Conservation (phyloP, 2,329 filamentous ascomycete genomes). For the Blastomyces gilchristii region DNA sequence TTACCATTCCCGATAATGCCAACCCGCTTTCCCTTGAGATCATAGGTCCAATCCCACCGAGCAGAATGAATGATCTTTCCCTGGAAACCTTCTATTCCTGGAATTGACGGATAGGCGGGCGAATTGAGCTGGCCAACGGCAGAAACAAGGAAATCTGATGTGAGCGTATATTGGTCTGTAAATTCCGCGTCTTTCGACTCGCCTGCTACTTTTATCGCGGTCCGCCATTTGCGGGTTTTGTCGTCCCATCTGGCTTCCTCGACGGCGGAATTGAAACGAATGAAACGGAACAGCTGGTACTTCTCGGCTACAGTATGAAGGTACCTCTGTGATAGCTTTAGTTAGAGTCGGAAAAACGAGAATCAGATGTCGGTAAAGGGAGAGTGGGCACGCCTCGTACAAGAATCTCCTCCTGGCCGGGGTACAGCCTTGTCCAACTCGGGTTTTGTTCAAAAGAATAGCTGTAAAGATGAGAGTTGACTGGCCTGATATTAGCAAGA, state of each 20-base stretch:
- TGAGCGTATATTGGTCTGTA: constrained; percentile 42
- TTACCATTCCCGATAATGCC: constrained; percentile 51
- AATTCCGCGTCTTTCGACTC: constrained; percentile 48
- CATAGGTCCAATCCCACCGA: constrained; percentile 51
- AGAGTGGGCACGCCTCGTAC: constrained; percentile 19
- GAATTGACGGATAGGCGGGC: constrained; percentile 42
- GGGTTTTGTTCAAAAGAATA: constrained; percentile 53
- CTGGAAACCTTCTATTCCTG: constrained; percentile 39
- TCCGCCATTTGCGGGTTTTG: constrained; percentile 41
- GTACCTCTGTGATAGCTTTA: constrained; percentile 33
- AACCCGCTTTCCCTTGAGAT: constrained; percentile 45
- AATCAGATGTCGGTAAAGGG: not conserved
- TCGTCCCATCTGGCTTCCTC: constrained; percentile 48
- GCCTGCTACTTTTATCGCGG: constrained; percentile 37
- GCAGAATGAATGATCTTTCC: constrained; percentile 49
- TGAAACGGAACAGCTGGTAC: constrained; percentile 46
- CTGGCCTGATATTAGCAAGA: constrained; percentile 25
- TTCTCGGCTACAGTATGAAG: constrained; percentile 44
- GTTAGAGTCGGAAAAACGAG: not conserved
- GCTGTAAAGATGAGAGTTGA: constrained; percentile 47
- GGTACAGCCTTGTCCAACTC: constrained; percentile 48
- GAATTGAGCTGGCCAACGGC: constrained; percentile 51
- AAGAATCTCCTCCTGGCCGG: constrained; percentile 51
- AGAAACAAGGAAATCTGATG: constrained; percentile 47
- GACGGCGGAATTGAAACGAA: constrained; percentile 48